Conservation (phyloP, 371 early-diverging fungal genomes). For the Mucor lusitanicus region DNA sequence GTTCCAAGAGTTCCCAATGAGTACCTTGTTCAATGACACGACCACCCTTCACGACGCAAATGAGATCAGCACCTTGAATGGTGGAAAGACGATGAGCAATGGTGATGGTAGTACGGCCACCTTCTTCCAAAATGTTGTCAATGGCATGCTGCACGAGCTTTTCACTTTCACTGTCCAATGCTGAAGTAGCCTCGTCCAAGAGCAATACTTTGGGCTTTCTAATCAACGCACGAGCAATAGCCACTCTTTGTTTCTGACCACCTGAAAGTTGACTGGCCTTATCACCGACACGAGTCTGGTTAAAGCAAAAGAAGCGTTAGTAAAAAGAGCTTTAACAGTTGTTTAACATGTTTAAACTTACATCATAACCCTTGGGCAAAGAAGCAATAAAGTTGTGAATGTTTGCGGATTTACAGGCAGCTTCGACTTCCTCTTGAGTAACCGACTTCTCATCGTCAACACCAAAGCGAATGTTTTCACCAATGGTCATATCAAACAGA, state of each 20-base stretch:
- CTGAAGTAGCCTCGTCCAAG: conserved; percentile 96
- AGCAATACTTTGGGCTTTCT: conserved; percentile 85
- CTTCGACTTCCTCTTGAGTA: conserved; percentile 62
- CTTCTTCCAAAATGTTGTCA: conserved; percentile 67
- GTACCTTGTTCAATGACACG: conserved; percentile 81
- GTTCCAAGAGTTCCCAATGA: conserved; percentile 70
- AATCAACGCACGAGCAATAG: conserved; percentile 73
- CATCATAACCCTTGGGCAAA: conserved; percentile 73
- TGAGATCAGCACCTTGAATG: conserved; percentile 76
- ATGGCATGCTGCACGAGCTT: conserved; percentile 86
- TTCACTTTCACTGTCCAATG: conserved; percentile 89
- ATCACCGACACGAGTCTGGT: conserved; percentile 71
- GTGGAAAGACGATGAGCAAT: conserved; percentile 79
- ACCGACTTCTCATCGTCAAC: conserved; percentile 45
- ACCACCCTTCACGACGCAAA: conserved; percentile 77
- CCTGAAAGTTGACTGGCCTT: conserved; percentile 71
- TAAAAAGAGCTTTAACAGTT: too few species aligned
- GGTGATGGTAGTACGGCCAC: conserved; percentile 65
- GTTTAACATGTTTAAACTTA: too few species aligned
- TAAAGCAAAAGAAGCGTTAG: too few species aligned
- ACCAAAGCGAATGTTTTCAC: conserved; percentile 81
- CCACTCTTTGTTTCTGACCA: conserved; percentile 76
- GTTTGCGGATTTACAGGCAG: conserved; percentile 69
- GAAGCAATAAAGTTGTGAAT: conserved; percentile 76
- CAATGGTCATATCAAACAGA: conserved; percentile 78